phyloP scores from a whole-genome alignment of 352 stramenopile genomes.

The Phytophthora sojae region DNA sequence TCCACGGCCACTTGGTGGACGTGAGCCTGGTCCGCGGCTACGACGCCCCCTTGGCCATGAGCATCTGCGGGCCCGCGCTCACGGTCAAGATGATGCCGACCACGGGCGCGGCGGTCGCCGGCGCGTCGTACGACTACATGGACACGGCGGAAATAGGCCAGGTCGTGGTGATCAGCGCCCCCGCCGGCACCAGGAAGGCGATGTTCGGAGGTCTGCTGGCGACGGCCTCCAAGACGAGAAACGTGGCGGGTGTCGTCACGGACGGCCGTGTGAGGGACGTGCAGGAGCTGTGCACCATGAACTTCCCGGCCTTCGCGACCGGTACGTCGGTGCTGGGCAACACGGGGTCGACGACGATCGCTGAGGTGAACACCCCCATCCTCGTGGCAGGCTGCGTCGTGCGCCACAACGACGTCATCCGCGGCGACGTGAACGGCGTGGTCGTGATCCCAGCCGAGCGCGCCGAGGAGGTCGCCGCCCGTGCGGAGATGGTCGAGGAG shows the following conservation, averaged over 20 bases:
- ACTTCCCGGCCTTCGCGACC: constrained; percentile 73
- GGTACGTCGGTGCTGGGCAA: constrained; percentile 81
- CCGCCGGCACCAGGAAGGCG: constrained; percentile 52
- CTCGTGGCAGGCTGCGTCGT: constrained; percentile 81
- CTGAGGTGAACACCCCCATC: constrained; percentile 73
- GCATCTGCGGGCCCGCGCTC: constrained; percentile 80
- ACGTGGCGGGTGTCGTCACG: constrained; percentile 71
- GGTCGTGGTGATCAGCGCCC: constrained; percentile 83
- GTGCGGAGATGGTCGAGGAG: constrained; percentile 82
- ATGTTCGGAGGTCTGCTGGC: constrained; percentile 82
- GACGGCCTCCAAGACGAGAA: constrained; percentile 73
- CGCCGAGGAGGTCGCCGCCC: constrained; percentile 71
- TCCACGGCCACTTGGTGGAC: constrained; percentile 82
- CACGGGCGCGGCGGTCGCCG: constrained; percentile 41
- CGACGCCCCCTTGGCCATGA: constrained; percentile 58
- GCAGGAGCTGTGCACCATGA: constrained; percentile 71
- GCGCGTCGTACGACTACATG: constrained; percentile 73
- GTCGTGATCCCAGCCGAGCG: constrained; percentile 79
- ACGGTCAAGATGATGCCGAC: constrained; percentile 81
- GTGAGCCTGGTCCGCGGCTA: constrained; percentile 76
- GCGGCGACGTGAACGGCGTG: constrained; percentile 84
- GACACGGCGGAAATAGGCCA: constrained; percentile 78
- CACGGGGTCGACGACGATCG: constrained; percentile 64
- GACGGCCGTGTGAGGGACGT: constrained; percentile 82
- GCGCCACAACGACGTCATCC: constrained; percentile 82